phyloP scores from a whole-genome alignment of 1,284 basidiomycete species.

The Ustilago sp. region DNA sequence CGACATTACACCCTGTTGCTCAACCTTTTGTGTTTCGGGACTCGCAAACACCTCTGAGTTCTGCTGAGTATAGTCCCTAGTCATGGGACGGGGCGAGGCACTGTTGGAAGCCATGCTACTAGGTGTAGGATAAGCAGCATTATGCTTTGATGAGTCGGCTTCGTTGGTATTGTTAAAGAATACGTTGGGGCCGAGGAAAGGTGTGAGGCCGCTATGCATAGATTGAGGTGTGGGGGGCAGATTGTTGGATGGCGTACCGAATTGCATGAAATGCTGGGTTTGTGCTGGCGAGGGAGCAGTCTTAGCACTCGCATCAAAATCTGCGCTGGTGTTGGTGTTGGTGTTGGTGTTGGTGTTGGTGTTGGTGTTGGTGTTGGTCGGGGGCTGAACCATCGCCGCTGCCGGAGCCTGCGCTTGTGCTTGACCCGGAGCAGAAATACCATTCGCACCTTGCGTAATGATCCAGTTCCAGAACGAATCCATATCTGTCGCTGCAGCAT shows the following conservation, averaged over 20 bases:
- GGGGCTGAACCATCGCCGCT: conserved; percentile 24
- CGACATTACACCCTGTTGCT: conserved; percentile 7
- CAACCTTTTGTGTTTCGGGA: conserved; percentile 8
- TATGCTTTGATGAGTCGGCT: background rate
- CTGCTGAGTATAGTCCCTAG: background rate
- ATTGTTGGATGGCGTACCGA: conserved; percentile 1
- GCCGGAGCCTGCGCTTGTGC: conserved; percentile 10
- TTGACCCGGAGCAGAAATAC: conserved; percentile 13
- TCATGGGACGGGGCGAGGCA: conserved; percentile 9
- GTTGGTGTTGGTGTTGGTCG: background rate
- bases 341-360: no score
- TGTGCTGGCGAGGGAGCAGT: background rate
- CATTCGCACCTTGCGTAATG: conserved; percentile 55
- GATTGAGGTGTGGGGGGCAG: conserved; percentile 29
- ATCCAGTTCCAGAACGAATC: conserved; percentile 65
- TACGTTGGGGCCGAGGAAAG: conserved; percentile 39
- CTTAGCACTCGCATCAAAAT: background rate
- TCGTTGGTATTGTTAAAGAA: conserved; percentile 29
- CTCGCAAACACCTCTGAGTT: background rate
- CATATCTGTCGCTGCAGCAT: conserved; percentile 36
- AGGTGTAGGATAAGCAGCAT: conserved; percentile 32
- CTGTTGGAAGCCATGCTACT: conserved; percentile 20
- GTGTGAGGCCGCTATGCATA: conserved; percentile 34
- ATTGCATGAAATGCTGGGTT: conserved; percentile 8
- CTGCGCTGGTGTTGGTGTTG: background rate